These are phyloP conservation scores for Backusella luteola DNA, from an alignment of 192 early-diverging fungal genomes.

Conservation along the genomic window DNA sequence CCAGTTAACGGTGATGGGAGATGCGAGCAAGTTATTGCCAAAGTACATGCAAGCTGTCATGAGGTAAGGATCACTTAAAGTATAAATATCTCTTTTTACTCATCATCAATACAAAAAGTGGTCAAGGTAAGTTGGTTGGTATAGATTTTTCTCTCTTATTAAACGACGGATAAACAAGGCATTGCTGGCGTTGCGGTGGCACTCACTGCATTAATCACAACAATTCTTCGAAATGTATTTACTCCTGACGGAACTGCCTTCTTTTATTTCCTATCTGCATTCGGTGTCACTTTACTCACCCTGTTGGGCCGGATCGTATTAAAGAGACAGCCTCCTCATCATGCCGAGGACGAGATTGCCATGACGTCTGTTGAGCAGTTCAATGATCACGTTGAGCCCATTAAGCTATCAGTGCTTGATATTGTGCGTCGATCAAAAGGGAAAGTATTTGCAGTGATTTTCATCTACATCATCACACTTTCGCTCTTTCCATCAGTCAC, in stretches of 20 bases:
- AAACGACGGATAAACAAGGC: slow-evolving; percentile 15
- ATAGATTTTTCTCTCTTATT: neutral
- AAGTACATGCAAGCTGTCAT: slow-evolving; percentile 70
- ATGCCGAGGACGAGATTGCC: neutral
- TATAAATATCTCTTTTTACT: neutral
- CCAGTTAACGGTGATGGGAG: slow-evolving; percentile 67
- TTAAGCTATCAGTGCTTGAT: neutral
- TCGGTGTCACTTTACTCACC: slow-evolving; percentile 37
- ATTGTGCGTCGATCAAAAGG: slow-evolving; percentile 20
- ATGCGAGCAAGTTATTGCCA: slow-evolving; percentile 64
- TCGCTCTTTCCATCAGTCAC: slow-evolving; percentile 76
- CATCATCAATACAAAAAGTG: slow-evolving; percentile 23
- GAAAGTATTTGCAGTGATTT: slow-evolving; percentile 47
- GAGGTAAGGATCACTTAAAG: slow-evolving; percentile 40
- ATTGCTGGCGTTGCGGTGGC: slow-evolving; percentile 68
- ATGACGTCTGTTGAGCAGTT: neutral
- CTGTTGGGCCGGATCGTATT: slow-evolving; percentile 41
- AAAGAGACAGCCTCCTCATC: slow-evolving; percentile 37
- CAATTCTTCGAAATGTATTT: slow-evolving; percentile 18
- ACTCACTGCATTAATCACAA: slow-evolving; percentile 42
- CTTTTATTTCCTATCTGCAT: slow-evolving; percentile 49
- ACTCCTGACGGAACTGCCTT: slow-evolving; percentile 37
- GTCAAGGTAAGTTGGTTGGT: slow-evolving; percentile 39
- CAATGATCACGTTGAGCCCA: neutral
- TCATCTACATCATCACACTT: slow-evolving; percentile 67